Conservation (phyloP, 257 asterid species). For the Nicotiana sylvestris region DNA sequence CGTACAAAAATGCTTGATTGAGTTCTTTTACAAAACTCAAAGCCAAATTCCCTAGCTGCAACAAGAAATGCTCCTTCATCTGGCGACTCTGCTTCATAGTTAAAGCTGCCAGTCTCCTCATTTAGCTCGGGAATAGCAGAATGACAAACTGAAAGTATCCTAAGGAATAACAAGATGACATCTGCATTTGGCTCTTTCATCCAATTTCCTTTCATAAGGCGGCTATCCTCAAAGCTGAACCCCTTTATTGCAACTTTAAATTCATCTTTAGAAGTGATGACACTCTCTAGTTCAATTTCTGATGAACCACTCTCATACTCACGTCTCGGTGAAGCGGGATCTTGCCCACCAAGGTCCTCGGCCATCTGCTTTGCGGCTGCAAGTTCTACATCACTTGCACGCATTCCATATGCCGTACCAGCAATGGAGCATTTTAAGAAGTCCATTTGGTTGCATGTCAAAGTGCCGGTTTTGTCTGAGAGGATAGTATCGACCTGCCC, state of each 20-base stretch:
- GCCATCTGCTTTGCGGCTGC: constrained; percentile 93
- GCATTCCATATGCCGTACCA: constrained; percentile 67
- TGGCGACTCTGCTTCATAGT: constrained; percentile 93
- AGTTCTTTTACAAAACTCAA: constrained; percentile 85
- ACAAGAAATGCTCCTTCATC: constrained; percentile 90
- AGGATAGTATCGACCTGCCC: constrained; percentile 91
- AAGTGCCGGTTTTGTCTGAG: constrained; percentile 96
- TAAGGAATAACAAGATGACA: constrained; percentile 58
- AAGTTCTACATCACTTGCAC: constrained; percentile 86
- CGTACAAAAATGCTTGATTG: constrained; percentile 65
- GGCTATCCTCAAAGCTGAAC: constrained; percentile 80
- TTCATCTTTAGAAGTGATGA: constrained; percentile 55
- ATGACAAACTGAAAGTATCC: constrained; percentile 85
- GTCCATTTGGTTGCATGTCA: constrained; percentile 97
- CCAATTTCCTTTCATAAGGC: constrained; percentile 81
- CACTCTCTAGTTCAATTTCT: constrained; percentile 71
- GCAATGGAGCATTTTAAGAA: constrained; percentile 92
- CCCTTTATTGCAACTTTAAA: constrained; percentile 61
- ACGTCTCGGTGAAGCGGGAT: constrained; percentile 20
- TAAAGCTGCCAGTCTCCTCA: constrained; percentile 59
- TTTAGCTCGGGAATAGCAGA: constrained; percentile 89
- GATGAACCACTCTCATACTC: constrained; percentile 22
- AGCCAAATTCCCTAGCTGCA: constrained; percentile 95
- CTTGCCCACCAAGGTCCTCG: constrained; percentile 59
- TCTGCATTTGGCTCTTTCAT: constrained; percentile 59